Evolutionary conservation across 257 asterid genomes (phyloP).

Genomic region (Nicotiana obtusifolia): DNA sequence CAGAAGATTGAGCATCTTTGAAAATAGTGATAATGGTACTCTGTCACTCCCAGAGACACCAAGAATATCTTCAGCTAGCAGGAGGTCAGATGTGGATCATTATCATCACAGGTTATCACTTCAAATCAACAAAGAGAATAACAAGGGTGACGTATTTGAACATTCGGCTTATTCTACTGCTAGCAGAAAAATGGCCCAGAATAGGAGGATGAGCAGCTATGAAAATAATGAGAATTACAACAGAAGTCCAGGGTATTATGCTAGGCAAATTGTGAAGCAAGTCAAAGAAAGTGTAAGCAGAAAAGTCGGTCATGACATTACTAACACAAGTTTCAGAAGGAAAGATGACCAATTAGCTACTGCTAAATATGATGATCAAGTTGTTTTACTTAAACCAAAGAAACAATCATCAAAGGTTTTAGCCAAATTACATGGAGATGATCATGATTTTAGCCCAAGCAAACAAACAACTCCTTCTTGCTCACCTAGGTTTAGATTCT

Average conservation of each 20-base stretch:
- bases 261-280: constrained; percentile 62
- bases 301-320: constrained; percentile 58
- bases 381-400: constrained; percentile 40
- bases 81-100: constrained; percentile 63
- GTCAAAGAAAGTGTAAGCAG: constrained; percentile 51
- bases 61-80: constrained; percentile 38
- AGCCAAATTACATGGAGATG: constrained; percentile 6
- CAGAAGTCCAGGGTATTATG: constrained; percentile 43
- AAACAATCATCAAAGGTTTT: constrained; percentile 6
- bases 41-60: constrained; percentile 80
- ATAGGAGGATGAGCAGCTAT: constrained; percentile 12
- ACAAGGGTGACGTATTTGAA: constrained; percentile 16
- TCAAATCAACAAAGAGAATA: constrained; percentile 51
- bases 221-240: constrained; percentile 22
- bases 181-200: constrained; percentile 15
- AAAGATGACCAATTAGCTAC: constrained; percentile 18
- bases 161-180: constrained; percentile 12
- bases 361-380: constrained; percentile 48
- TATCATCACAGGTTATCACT: constrained; percentile 54
- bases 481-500: constrained; percentile 39
- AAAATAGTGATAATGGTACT: constrained; percentile 40
- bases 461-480: constrained; percentile 34
- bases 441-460: constrained; percentile 12
- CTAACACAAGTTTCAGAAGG: constrained; percentile 30
- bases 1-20: constrained; percentile 19